These are phyloP conservation scores for Eucalyptus cloeziana DNA, from an alignment of 345 rosid genomes.

Conservation along the genomic window DNA sequence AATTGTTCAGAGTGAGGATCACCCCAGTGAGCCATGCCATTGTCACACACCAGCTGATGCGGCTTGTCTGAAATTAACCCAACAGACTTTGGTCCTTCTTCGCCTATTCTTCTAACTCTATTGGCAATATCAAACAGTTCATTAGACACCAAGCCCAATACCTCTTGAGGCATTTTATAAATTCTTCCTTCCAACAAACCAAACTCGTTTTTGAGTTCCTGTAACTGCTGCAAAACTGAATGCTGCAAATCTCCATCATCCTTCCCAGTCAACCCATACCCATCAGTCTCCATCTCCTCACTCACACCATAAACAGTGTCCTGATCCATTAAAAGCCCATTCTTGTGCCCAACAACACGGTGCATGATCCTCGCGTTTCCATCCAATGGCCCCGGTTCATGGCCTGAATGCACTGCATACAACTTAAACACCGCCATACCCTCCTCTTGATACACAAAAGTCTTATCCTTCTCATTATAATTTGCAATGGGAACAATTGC, in stretches of 20 bases:
- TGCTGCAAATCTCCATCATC: constrained; percentile 63
- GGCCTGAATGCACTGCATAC: constrained; percentile 97
- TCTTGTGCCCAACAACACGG: constrained; percentile 87
- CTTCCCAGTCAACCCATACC: constrained; percentile 52
- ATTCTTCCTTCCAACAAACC: constrained; percentile 64
- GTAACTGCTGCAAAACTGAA: constrained; percentile 66
- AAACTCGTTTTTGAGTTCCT: constrained; percentile 62
- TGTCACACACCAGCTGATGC: constrained; percentile 50
- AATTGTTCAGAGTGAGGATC: constrained; percentile 56
- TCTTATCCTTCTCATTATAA: constrained; percentile 91
- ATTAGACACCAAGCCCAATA: constrained; percentile 58
- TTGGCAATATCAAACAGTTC: constrained; percentile 61
- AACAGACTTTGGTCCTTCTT: constrained; percentile 46
- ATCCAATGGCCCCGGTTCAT: constrained; percentile 93
- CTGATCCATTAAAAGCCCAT: constrained; percentile 60
- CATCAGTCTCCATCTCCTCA: constrained; percentile 70
- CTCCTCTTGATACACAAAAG: constrained; percentile 92
- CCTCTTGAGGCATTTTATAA: constrained; percentile 43
- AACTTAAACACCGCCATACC: constrained; percentile 89
- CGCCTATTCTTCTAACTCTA: constrained; percentile 71
- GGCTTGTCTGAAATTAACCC: constrained; percentile 46
- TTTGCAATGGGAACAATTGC: constrained; percentile 93
- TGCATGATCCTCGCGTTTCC: constrained; percentile 99
- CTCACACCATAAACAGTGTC: constrained; percentile 77
- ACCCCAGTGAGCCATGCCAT: constrained; percentile 82